These are phyloP conservation scores for Trypanosoma melophagium DNA, from an alignment of 208 protist genomes.

Conservation along the genomic window DNA sequence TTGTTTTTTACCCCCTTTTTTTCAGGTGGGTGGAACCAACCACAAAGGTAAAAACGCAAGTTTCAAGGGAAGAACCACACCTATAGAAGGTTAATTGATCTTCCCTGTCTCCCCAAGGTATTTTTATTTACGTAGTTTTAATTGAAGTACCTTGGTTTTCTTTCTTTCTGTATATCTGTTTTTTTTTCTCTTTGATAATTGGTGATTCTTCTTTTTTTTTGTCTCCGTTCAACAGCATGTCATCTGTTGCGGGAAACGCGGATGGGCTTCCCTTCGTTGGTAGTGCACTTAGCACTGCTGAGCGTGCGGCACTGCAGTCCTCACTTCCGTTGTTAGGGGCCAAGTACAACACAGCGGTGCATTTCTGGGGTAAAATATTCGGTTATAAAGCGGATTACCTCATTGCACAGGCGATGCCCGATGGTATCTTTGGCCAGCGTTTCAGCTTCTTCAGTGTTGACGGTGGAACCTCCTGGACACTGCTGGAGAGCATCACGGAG, in stretches of 20 bases:
- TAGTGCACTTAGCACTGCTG: conserved; percentile 49
- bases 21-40: conserved; percentile 1
- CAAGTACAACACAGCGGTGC: conserved; percentile 42
- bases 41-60: no score
- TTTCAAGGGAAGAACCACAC: no score
- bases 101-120: background rate
- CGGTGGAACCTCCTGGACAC: conserved; percentile 74
- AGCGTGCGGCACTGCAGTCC: conserved; percentile 74
- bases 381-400: conserved; percentile 76
- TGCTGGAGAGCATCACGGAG: conserved; percentile 54
- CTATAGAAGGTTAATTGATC: no score
- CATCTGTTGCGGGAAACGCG: conserved; percentile 38
- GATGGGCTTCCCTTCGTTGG: conserved; percentile 67
- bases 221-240: conserved; percentile 31
- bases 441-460: conserved; percentile 81
- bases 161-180: conserved; percentile 3
- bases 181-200: conserved; percentile 8
- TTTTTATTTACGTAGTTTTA: no score
- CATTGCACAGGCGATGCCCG: conserved; percentile 59
- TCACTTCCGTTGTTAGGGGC: conserved; percentile 75
- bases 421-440: conserved; percentile 60
- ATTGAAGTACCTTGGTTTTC: no score
- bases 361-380: conserved; percentile 83
- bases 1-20: background rate
- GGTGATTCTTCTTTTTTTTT: conserved; percentile 2